Evolutionary conservation across 345 rosid genomes (phyloP), one percentile per base, ranked within the genome.

Genomic region (Durio zibethinus): DNA sequence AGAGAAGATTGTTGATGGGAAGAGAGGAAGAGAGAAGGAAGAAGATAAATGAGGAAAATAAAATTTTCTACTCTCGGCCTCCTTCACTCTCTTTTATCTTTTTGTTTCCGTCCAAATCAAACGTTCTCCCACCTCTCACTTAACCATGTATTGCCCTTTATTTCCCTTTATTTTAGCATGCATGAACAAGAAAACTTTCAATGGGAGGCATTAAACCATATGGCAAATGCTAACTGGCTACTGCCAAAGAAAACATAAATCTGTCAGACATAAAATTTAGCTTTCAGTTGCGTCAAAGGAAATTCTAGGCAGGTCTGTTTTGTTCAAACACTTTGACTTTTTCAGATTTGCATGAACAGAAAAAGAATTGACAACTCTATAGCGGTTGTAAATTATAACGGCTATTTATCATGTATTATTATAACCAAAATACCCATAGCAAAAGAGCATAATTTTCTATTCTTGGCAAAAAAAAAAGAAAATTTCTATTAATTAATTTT

Each of bases 171-270:
- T 69, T 57, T 18, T 59, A 14, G 60, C 75, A n/a, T 8, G 60
- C 75, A n/a, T 8, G 35, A 9, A 66, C 4, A 43, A 27, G 38
- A 54, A 20, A 27, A 57, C 10, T 23, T 57, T 43, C 60, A 29
- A 43, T 33, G 80, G 80, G 23, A 69, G 14, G n/a, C 42, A 56
- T 45, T 59, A 3, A 36, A 65, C 56, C 79, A 76, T 4, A 23
- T 75, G 71, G 57, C 61, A 14, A 10, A 33, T 52, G 62, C 47
- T 35, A 11, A 53, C n/a, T 33, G 45, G 20, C 43, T 27, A 15
- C 10, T 15, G 4, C 1, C 4, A 4, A 67, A 43, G 25, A 14
- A 48, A 48, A 50, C 10, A 29, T 20, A 38, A 8, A 18, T 15
- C 40, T 65, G 10, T 50, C 7, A 12, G 36, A 50, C 29, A 29